Base-by-base conservation (phyloP, 129 eudicot genomes). In the Flaveria ramosissima region DNA sequence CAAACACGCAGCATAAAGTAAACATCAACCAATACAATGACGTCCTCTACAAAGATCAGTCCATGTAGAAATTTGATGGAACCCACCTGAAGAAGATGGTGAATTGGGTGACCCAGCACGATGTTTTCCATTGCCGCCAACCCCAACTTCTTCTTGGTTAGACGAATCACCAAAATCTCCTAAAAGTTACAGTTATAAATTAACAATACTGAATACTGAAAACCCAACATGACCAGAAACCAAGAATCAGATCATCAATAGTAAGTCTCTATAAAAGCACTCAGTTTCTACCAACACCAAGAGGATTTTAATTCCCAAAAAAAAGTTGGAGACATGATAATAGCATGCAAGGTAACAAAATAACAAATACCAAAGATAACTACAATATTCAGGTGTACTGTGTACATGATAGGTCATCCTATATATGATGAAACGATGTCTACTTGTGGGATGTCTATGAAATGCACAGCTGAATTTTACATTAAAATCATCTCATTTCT, bases 51-150 rank as follows among this genome's bases (percentile, higher is more conserved):
- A 92, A 67, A 92, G 92, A 89, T 83, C 92, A 93, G 86, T 94
- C 99, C 94, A 83, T 84, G 99, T 83, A 87, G 99, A 89, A 91
- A 83, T 78, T 86, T 90, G 93, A 89, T 80, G 87, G 94, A 89
- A 94, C 99, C 99, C 93, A 94, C 99, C 99, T 94, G 99, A 93
- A 90, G 98, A 87, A 39, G 92, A 84, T 80, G 98, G 97, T 90
- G 97, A 89, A 83, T 84, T 73, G 85, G 97, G 89, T 78, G 86
- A 89, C 85, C 81, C 89, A 26, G 90, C 89, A 63, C 23, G 83
- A 76, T 13, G 76, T 70, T 87, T 83, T 64, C 92, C 67, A 79
- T 86, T 83, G 39, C 67, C 82, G 13, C 88, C 87, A 86, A 86
- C 88, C 83, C 84, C 93, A 86, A 77, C 85, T 71, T 88, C 92